Evolutionary conservation across 2,329 filamentous ascomycete species (phyloP).

Genomic region (Colletotrichum gloeosporioides): DNA sequence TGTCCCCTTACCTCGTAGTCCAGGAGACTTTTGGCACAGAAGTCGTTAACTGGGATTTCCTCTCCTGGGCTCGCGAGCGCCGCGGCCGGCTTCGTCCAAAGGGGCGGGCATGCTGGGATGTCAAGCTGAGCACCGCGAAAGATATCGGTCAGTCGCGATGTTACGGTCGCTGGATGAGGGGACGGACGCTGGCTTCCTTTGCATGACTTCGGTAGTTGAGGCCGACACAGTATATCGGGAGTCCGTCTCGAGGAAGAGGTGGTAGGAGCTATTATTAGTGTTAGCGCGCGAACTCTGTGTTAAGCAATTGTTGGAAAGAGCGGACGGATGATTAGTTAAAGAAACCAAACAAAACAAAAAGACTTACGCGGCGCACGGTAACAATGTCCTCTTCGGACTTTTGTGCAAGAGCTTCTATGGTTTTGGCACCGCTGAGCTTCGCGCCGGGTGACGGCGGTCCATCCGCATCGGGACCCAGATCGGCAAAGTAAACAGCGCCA

Average conservation of each 20-base stretch:
- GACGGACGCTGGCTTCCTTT: not conserved
- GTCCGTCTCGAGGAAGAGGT: not conserved
- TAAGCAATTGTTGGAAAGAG: not conserved
- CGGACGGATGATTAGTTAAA: not conserved
- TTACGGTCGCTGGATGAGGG: not conserved
- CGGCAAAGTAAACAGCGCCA: constrained; percentile 19
- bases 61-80: not conserved
- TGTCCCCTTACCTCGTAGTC: not conserved
- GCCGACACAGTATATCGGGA: not conserved
- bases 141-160: not conserved
- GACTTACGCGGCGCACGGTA: not conserved
- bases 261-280: not conserved
- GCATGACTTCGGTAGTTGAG: not conserved
- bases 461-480: constrained; percentile 15
- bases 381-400: constrained; percentile 24
- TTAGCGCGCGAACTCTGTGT: not conserved
- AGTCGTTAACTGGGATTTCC: not conserved
- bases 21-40: not conserved
- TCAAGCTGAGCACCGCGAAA: not conserved
- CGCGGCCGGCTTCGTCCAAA: not conserved
- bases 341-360: not conserved
- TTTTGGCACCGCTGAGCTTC: not conserved
- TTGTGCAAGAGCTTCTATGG: not conserved
- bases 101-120: not conserved
- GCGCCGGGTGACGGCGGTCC: not conserved